phyloP scores from a whole-genome alignment of 2,329 filamentous ascomycete species.

The Aspergillus carbonarius region DNA sequence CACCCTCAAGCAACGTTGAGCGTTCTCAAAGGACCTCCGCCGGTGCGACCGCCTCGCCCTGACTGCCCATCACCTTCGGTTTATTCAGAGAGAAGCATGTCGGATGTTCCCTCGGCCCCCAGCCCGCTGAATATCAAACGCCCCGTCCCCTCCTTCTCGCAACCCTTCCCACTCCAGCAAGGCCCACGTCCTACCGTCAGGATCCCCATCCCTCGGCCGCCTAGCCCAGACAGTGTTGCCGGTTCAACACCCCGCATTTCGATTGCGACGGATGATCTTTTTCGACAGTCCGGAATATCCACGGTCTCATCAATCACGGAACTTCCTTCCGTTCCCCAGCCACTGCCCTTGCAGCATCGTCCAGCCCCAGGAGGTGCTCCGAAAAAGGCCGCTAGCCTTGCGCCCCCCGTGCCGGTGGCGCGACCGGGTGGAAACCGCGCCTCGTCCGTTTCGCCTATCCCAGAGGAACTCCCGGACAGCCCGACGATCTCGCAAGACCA shows the following conservation, averaged over 20 bases:
- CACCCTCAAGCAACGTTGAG: constrained; percentile 27
- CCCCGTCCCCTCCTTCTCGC: constrained; percentile 29
- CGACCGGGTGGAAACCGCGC: constrained; percentile 48
- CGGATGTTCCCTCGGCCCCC: constrained; percentile 21
- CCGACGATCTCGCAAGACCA: constrained; percentile 57
- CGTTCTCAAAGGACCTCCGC: constrained; percentile 38
- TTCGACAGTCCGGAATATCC: constrained; percentile 28
- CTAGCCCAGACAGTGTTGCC: constrained; percentile 23
- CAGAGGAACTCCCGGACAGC: constrained; percentile 62
- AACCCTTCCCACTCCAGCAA: constrained; percentile 23
- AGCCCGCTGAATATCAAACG: constrained; percentile 24
- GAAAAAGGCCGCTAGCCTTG: constrained; percentile 30
- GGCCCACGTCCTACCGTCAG: constrained; percentile 19
- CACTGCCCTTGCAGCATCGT: constrained; percentile 21
- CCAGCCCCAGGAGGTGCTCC: constrained; percentile 18
- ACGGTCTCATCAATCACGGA: constrained; percentile 32
- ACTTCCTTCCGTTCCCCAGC: constrained; percentile 22
- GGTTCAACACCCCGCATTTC: constrained; percentile 28
- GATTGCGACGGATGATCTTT: constrained; percentile 29
- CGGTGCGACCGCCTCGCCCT: constrained; percentile 43
- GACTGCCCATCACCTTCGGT: constrained; percentile 40
- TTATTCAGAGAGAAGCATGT: constrained; percentile 32
- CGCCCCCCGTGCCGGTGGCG: constrained; percentile 29
- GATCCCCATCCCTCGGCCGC: constrained; percentile 13
- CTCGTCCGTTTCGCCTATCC: constrained; percentile 72